phyloP scores from a whole-genome alignment of 192 early-diverging fungal genomes.

The Mortierella hygrophila region DNA sequence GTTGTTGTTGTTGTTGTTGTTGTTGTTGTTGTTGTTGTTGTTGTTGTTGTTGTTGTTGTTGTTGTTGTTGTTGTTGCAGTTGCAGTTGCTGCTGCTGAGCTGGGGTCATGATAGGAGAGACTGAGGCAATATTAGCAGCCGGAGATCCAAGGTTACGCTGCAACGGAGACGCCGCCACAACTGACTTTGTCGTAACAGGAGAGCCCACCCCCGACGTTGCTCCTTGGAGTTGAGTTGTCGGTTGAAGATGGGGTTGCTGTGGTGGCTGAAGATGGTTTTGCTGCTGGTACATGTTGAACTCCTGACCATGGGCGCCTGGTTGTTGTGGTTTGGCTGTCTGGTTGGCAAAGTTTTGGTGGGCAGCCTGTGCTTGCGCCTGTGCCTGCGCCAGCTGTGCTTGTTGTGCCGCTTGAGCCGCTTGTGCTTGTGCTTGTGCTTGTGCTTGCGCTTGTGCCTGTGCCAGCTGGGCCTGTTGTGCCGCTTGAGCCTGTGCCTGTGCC shows the following conservation, averaged over 20 bases:
- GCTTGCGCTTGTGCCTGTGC: constrained; percentile 12
- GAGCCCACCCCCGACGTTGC: constrained; percentile 20
- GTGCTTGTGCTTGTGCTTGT: too few relatives aligned
- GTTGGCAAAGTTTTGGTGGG: constrained; percentile 13
- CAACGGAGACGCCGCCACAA: constrained; percentile 27
- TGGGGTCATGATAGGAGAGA: constrained; percentile 31
- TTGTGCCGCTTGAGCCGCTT: constrained; percentile 25
- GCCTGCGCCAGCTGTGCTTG: neutral
- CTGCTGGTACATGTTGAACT: constrained; percentile 45
- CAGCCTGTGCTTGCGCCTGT: constrained; percentile 21
- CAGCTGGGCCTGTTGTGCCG: neutral
- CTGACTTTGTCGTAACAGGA: constrained; percentile 23
- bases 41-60: constrained; percentile 13
- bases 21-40: neutral
- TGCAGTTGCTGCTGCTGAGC: neutral
- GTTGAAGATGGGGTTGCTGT: constrained; percentile 19
- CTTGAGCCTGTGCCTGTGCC: constrained; percentile 17
- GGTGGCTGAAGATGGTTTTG: constrained; percentile 33
- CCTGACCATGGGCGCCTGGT: constrained; percentile 23
- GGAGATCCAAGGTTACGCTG: constrained; percentile 43
- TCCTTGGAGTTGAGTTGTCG: neutral
- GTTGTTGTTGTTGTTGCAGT: constrained; percentile 16
- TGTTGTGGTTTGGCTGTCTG: constrained; percentile 19
- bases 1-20: neutral
- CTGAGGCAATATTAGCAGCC: constrained; percentile 14